These are phyloP conservation scores for Kluyveromyces starmeri DNA, from an alignment of 805 yeast species.

Conservation along the genomic window DNA sequence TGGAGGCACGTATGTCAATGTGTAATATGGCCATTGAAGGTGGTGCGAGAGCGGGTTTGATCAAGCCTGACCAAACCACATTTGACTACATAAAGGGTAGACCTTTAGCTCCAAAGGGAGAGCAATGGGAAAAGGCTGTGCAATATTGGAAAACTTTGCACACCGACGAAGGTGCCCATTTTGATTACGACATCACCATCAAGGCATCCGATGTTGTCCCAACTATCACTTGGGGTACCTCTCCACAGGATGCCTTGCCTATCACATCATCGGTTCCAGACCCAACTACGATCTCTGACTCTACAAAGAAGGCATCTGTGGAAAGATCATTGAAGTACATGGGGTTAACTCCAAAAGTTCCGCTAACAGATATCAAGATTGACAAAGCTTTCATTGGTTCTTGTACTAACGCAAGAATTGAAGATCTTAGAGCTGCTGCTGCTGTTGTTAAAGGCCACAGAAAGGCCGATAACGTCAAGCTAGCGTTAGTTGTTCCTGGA, in stretches of 20 bases:
- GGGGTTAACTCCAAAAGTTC: constrained; percentile 81
- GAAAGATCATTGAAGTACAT: constrained; percentile 86
- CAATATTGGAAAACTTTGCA: constrained; percentile 82
- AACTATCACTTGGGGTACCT: constrained; percentile 98
- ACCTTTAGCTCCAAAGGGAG: constrained; percentile 91
- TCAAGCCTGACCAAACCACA: constrained; percentile 86
- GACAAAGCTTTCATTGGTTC: constrained; percentile 98
- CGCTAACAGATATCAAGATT: constrained; percentile 60
- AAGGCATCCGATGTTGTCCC: constrained; percentile 83
- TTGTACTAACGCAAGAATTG: constrained; percentile 95
- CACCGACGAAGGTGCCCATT: constrained; percentile 83
- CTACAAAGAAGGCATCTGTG: constrained; percentile 73
- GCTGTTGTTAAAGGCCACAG: constrained; percentile 82
- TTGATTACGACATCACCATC: constrained; percentile 76
- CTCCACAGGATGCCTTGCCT: constrained; percentile 98
- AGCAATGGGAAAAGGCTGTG: constrained; percentile 91
- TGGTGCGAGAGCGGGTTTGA: constrained; percentile 99
- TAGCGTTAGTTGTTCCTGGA: constrained; percentile 93
- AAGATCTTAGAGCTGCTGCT: constrained; percentile 94
- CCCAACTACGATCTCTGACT: constrained; percentile 65
- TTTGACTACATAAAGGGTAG: constrained; percentile 85
- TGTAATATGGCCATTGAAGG: constrained; percentile 99
- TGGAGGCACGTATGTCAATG: constrained; percentile 99
- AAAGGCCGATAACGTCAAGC: constrained; percentile 70
- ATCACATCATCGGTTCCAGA: constrained; percentile 87